Percentiles rank a stretch among this genome's conserved stretches.
Conservation (phyloP, 163 green algal species). For the Coccomyxa subellipsoidea region DNA sequence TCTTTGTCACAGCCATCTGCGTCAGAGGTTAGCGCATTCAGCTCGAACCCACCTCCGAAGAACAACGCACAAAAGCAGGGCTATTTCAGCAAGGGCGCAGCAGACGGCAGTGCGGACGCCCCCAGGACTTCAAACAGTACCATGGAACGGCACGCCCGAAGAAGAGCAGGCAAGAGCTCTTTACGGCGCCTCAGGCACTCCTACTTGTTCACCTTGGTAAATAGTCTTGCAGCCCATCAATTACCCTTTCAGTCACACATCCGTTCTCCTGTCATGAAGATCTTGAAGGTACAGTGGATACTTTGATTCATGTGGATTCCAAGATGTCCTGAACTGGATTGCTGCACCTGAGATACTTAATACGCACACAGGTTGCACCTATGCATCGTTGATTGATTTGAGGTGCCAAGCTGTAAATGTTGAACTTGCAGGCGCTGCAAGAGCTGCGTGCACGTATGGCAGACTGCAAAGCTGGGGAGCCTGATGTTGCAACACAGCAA, state of each 20-base stretch:
- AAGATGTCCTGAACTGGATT: too few relatives aligned
- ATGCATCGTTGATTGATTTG: too few relatives aligned
- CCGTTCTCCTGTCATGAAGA: too few relatives aligned
- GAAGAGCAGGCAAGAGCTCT: slow-evolving; percentile 12
- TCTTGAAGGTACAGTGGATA: too few relatives aligned
- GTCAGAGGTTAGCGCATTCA: neutral
- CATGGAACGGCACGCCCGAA: slow-evolving; percentile 20
- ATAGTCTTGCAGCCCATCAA: too few relatives aligned
- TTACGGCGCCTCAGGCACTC: too few relatives aligned
- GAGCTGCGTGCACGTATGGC: slow-evolving; percentile 25
- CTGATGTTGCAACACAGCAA: slow-evolving; percentile 50
- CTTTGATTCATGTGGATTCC: too few relatives aligned
- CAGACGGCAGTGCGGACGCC: neutral
- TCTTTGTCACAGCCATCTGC: neutral
- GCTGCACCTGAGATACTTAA: too few relatives aligned
- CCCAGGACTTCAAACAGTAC: slow-evolving; percentile 15
- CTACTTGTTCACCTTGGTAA: neutral
- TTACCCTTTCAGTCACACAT: too few relatives aligned
- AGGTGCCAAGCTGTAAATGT: too few relatives aligned
- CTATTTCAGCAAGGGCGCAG: neutral
- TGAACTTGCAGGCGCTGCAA: neutral
- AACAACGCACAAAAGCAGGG: neutral
- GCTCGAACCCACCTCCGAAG: neutral
- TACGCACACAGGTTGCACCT: too few relatives aligned
- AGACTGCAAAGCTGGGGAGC: slow-evolving; percentile 17